Conservation (phyloP, 1,284 basidiomycete species). For the Trametes sp. region DNA sequence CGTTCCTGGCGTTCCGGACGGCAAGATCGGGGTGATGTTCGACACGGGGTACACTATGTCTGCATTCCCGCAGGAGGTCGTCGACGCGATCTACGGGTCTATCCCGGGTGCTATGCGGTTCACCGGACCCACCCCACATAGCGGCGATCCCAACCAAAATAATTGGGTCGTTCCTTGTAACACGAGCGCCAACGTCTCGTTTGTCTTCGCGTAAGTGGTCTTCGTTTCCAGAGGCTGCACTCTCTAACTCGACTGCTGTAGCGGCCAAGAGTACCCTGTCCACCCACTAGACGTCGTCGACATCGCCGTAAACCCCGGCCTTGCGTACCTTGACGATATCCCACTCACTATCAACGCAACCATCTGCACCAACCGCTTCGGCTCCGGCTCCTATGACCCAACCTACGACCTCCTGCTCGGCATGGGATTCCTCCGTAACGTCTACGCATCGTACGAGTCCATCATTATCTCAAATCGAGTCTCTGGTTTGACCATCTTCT, state of each 20-base stretch:
- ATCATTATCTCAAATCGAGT: background rate
- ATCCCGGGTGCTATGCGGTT: constrained; percentile 54
- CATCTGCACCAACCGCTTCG: constrained; percentile 11
- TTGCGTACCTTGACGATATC: background rate
- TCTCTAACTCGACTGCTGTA: background rate
- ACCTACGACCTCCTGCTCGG: constrained; percentile 9
- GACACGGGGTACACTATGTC: constrained; percentile 78
- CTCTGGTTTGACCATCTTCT: background rate
- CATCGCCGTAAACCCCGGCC: background rate
- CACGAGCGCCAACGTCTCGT: constrained; percentile 13
- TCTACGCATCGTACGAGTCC: constrained; percentile 12
- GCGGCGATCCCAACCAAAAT: background rate
- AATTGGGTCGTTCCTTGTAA: constrained; percentile 15
- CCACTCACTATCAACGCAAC: constrained; percentile 1
- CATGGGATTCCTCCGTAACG: constrained; percentile 19
- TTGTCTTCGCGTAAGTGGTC: constrained; percentile 7
- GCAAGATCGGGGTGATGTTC: constrained; percentile 58
- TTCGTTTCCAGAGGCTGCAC: background rate
- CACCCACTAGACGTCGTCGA: constrained; percentile 10
- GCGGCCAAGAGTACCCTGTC: constrained; percentile 12
- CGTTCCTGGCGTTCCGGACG: constrained; percentile 53
- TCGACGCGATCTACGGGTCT: constrained; percentile 58
- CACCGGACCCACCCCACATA: constrained; percentile 9
- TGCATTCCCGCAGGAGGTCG: constrained; percentile 59
- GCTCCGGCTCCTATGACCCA: background rate